These are phyloP conservation scores for Oryza punctata DNA, from an alignment of 176 grass and related monocot genomes.

Conservation along the genomic window DNA sequence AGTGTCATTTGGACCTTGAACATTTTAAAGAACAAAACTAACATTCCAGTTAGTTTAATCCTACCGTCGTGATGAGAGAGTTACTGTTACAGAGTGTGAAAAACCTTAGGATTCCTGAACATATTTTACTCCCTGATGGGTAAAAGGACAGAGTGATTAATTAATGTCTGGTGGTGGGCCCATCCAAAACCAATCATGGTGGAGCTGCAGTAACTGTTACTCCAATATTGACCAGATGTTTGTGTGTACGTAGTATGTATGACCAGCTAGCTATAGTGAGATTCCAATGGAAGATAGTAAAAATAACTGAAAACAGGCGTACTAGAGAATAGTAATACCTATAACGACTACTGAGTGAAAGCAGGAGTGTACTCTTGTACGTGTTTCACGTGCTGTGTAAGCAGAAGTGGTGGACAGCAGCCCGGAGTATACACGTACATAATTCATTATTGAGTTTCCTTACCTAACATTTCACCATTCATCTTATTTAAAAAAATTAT, in stretches of 20 bases:
- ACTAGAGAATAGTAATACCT: neutral
- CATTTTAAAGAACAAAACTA: neutral
- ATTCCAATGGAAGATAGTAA: neutral
- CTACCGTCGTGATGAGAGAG: neutral
- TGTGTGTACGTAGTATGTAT: neutral
- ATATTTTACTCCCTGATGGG: neutral
- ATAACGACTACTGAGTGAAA: too few species aligned
- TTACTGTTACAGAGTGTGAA: neutral
- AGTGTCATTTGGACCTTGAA: neutral
- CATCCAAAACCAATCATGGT: constrained; percentile 5
- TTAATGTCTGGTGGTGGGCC: constrained; percentile 4
- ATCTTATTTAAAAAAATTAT: too few species aligned
- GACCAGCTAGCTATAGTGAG: neutral
- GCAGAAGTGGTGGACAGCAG: too few species aligned
- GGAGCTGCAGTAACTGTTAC: neutral
- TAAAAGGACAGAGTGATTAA: neutral
- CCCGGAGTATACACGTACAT: too few species aligned
- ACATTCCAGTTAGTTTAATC: neutral
- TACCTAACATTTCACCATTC: too few species aligned
- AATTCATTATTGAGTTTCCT: too few species aligned
- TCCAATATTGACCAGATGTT: constrained; percentile 23
- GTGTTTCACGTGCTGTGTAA: too few species aligned
- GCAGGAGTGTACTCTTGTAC: neutral
- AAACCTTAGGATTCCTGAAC: constrained; percentile 16
- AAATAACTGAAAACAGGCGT: neutral